Base-by-base conservation (phyloP, 805 yeast genomes). In the Tetrapisispora phaffii region DNA sequence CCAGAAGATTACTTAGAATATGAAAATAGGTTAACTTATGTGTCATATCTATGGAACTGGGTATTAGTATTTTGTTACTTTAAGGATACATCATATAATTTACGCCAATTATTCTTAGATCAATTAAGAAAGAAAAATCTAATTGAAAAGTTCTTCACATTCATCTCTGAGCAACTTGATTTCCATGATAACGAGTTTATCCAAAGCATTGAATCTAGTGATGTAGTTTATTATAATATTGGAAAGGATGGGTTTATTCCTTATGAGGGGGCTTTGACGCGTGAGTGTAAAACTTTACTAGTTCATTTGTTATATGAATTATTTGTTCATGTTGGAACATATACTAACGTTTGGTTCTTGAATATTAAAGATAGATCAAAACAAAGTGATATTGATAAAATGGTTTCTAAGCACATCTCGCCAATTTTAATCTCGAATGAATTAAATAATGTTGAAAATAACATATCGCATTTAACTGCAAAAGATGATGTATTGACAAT, bases 21-120 rank as follows among this genome's bases (percentile, higher is more conserved):
- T 44, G 73, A 71, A 35, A 67, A 68, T 22, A 67, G 63, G 20
- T 47, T 52, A 24, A 58, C 57, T 3, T 58, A 70, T 38, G 56
- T 71, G 24, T 66, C 60, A 19, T 82, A 75, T 56, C 52, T 82
- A 29, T 81, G 85, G 80, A 66, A 77, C 45, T 88, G 95, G 94
- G 66, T 65, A 49, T 66, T 85, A 44, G 60, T 84, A 0, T 70
- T 84, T 50, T 67, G 65, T 24, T 79, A 79, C 59, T 83, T 87
- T 57, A 71, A 73, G 42, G 77, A 79, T 47, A 73, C 83, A 6
- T 77, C 93, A 1, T 78, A 77, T 51, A 74, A 76, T 34, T 70
- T 87, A 51, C 72, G 88, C 46, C 72, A 75, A 39, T 68, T 71
- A 36, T 84, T 82, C 53, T 73, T 81, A 31, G 69, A 65, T 19